phyloP scores from a whole-genome alignment of 345 rosid genomes.

The Melaleuca alternifolia region DNA sequence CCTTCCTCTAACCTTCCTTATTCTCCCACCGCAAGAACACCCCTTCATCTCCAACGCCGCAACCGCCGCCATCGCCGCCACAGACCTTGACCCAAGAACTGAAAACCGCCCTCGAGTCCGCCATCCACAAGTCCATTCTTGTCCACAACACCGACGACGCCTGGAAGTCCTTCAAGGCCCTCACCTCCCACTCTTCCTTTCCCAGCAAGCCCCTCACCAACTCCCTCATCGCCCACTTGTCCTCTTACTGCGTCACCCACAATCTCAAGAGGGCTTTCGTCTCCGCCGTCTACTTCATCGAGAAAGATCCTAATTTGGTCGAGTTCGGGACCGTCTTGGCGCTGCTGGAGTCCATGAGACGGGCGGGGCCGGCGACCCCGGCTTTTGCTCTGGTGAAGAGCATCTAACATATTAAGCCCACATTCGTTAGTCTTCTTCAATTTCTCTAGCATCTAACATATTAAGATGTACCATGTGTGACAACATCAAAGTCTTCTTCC shows the following conservation, averaged over 20 bases:
- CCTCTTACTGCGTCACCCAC: constrained; percentile 35
- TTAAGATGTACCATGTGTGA: too few relatives aligned
- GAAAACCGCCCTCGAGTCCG: constrained; percentile 34
- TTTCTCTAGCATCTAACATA: too few relatives aligned
- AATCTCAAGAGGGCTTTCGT: constrained; percentile 91
- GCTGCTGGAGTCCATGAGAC: constrained; percentile 51
- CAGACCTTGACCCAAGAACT: constrained; percentile 38
- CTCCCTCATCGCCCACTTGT: constrained; percentile 54
- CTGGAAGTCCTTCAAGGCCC: constrained; percentile 74
- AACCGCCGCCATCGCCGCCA: background rate
- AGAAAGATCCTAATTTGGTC: constrained; percentile 46
- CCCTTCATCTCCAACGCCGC: background rate
- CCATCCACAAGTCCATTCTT: constrained; percentile 46
- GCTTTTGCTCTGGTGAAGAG: constrained; percentile 75
- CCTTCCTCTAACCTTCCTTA: constrained; percentile 69
- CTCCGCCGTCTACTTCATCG: constrained; percentile 58
- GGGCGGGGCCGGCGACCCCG: constrained; percentile 46
- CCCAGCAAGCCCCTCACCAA: constrained; percentile 58
- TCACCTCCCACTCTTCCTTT: constrained; percentile 38
- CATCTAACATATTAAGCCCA: too few relatives aligned
- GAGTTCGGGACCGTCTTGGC: constrained; percentile 40
- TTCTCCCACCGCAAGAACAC: constrained; percentile 23
- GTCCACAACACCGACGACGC: constrained; percentile 51
- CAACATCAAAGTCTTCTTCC: too few relatives aligned
- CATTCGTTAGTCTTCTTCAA: too few relatives aligned